Percentiles rank a stretch among this genome's conserved stretches.
These are phyloP conservation scores for Fraxinus floribunda DNA, from an alignment of 305 asterid genomes.

Conservation along the genomic window DNA sequence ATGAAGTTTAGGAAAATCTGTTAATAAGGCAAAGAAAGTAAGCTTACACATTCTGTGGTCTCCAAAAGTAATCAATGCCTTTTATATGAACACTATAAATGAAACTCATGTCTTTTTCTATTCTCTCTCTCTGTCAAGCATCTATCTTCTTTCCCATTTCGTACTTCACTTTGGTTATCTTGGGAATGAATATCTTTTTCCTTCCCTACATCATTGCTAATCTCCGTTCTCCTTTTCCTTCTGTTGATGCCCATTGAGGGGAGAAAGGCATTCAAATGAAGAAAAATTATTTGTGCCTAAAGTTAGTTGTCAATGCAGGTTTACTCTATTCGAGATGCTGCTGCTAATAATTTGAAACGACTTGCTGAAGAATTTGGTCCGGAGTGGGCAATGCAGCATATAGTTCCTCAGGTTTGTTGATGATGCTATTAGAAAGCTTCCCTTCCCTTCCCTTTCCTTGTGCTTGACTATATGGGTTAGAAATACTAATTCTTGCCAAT, in stretches of 20 bases:
- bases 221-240: not conserved
- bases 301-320: conserved; percentile 50
- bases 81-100: not conserved
- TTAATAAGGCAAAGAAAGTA: not conserved
- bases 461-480: not conserved
- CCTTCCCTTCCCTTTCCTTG: not conserved
- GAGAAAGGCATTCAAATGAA: not conserved
- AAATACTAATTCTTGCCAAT: not conserved
- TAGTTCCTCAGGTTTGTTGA: conserved; percentile 83
- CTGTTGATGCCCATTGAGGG: not conserved
- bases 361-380: conserved; percentile 97
- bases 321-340: conserved; percentile 74
- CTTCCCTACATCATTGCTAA: not conserved
- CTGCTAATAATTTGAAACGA: conserved; percentile 75
- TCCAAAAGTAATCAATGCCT: not conserved
- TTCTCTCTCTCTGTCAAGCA: not conserved
- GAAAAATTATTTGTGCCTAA: not conserved
- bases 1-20: not conserved
- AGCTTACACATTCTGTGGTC: not conserved
- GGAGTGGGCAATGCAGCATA: conserved; percentile 99
- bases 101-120: not conserved
- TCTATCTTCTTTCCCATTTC: not conserved
- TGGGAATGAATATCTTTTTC: not conserved
- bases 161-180: not conserved
- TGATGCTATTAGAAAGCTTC: not conserved